Base-by-base conservation (phyloP, 192 early-diverging fungal species). In the Linnemannia elongata region DNA sequence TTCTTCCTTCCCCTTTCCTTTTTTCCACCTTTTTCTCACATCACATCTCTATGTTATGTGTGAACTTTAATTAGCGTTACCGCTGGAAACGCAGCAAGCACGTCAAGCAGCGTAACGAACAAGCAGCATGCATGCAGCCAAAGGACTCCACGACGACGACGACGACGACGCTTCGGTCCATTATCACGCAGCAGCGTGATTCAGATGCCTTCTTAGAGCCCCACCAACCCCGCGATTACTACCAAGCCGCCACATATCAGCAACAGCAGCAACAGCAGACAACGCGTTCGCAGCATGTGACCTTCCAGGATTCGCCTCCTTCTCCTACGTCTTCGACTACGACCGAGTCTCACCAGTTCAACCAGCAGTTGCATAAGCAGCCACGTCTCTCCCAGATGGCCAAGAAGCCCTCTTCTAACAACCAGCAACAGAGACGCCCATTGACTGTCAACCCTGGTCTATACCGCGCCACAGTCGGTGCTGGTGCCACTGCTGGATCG, bases 351-450 rank as follows among this genome's bases (percentile, higher is more conserved):
- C 49, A 52, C 17, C 72, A 68, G 7, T 83, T 83, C 45, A 72
- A 78, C 45, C 82, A 83, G 42, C 76, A 78, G n/a, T 35, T 60
- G 0, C 55, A 83, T 47, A 83, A 83, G 76, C 76, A 83, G 47
- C 76, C 76, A 12, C 82, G 76, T 52, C 39, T 38, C 15, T 74
- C 71, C 6, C 54, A 74, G 18, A 1, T 39, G 7, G 35, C 78
- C 36, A 80, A 72, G 49, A 80, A 42, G 18, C 30, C 49, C 5
- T 33, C 24, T 36, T 63, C 41, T 33, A 74, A 27, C 72, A 80
- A 42, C 27, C 9, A n/a, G 33, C 49, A 70, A 39, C 75, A 77
- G 9, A 68, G 6, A 36, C 76, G 69, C 12, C 76, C 55, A 36
- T 44, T 57, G 74, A 76, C 80, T 1, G 74, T 71, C 20, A 75